Percentiles rank a stretch among this genome's conserved stretches.
Evolutionary conservation across 139 green algal species (phyloP).

Genomic region (Trebouxia sp.): DNA sequence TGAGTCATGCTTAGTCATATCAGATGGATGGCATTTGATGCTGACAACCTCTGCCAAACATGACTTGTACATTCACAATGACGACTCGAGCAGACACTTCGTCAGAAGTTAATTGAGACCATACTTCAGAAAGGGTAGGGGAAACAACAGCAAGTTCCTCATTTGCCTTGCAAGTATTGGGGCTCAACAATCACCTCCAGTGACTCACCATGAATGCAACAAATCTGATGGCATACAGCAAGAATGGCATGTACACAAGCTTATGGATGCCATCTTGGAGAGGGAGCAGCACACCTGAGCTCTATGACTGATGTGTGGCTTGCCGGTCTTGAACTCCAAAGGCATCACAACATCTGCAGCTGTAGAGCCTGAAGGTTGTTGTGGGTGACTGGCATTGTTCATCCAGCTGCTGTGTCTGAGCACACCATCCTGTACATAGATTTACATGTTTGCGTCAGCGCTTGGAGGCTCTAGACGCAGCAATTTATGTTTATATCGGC

Average conservation of each 20-base stretch:
- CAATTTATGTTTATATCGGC: too few species aligned
- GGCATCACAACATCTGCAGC: constrained; percentile 64
- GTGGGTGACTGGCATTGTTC: background rate
- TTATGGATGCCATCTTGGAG: constrained; percentile 33
- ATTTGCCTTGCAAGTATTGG: too few species aligned
- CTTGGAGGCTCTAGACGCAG: too few species aligned
- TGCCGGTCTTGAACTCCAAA: constrained; percentile 95
- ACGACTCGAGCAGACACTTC: too few species aligned
- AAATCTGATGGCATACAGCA: background rate
- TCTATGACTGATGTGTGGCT: constrained; percentile 60
- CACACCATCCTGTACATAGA: background rate
- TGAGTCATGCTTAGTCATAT: too few species aligned
- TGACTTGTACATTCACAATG: too few species aligned
- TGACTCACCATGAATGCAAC: background rate
- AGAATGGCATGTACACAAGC: background rate
- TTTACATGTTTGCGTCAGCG: too few species aligned
- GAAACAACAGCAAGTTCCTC: too few species aligned
- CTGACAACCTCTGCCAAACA: background rate
- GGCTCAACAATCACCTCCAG: too few species aligned
- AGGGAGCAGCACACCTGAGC: constrained; percentile 60
- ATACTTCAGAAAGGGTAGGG: too few species aligned
- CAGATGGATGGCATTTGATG: constrained; percentile 34
- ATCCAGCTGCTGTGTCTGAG: background rate
- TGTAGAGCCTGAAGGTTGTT: too few species aligned
- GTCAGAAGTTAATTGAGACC: too few species aligned